These are phyloP conservation scores for Ceratocystis colombiana DNA, from an alignment of 2,329 filamentous ascomycete species.

Conservation along the genomic window DNA sequence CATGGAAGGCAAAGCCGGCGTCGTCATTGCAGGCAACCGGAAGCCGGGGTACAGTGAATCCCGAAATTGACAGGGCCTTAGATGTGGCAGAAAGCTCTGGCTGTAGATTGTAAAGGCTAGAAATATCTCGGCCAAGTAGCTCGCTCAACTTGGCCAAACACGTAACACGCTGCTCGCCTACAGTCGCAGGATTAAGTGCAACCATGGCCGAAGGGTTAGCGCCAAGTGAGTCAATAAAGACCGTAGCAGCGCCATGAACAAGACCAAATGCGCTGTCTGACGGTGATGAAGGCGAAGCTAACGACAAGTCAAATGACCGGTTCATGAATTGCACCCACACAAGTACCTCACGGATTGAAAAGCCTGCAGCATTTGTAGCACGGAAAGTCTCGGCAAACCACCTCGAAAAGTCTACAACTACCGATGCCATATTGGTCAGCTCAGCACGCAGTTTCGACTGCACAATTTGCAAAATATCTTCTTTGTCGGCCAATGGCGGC, in stretches of 20 bases:
- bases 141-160: slow-evolving; percentile 65
- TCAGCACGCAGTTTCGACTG: slow-evolving; percentile 56
- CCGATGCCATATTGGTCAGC: slow-evolving; percentile 48
- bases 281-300: slow-evolving; percentile 30
- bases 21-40: slow-evolving; percentile 34
- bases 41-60: slow-evolving; percentile 55
- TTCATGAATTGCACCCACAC: slow-evolving; percentile 94
- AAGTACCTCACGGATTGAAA: slow-evolving; percentile 86
- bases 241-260: slow-evolving; percentile 83
- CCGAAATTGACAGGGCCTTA: slow-evolving; percentile 53
- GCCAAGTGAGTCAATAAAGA: slow-evolving; percentile 90
- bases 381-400: slow-evolving; percentile 86
- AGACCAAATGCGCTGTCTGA: slow-evolving; percentile 39
- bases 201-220: slow-evolving; percentile 87
- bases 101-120: slow-evolving; percentile 52
- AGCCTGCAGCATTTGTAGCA: slow-evolving; percentile 31
- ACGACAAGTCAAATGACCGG: slow-evolving; percentile 33
- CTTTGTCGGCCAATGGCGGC: slow-evolving; percentile 68
- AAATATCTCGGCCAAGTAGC: slow-evolving; percentile 54
- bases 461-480: slow-evolving; percentile 83
- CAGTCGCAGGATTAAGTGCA: slow-evolving; percentile 57
- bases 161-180: slow-evolving; percentile 58
- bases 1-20: slow-evolving; percentile 63
- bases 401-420: slow-evolving; percentile 75
- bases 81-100: slow-evolving; percentile 50